Evolutionary conservation across 345 rosid genomes (phyloP).

Genomic region (Cardamine resedifolia): DNA sequence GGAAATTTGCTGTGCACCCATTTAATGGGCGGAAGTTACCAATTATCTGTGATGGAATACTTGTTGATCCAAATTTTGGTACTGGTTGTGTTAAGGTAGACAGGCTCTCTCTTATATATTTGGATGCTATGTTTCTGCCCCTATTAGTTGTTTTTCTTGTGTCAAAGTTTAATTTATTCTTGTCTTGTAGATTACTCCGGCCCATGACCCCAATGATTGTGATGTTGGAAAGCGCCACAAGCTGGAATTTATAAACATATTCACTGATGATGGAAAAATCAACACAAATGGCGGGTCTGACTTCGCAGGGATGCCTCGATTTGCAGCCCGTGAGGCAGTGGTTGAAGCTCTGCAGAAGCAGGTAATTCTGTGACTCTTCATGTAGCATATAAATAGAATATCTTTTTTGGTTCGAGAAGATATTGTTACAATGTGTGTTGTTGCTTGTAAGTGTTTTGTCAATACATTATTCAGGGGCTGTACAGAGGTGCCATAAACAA

Average conservation of each 20-base stretch:
- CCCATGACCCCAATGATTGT: constrained; percentile 96
- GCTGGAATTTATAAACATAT: constrained; percentile 76
- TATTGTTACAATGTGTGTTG: too few relatives aligned
- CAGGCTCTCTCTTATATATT: constrained; percentile 12
- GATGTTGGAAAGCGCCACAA: constrained; percentile 88
- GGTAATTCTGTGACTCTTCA: too few relatives aligned
- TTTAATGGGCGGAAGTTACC: constrained; percentile 88
- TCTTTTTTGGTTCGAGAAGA: too few relatives aligned
- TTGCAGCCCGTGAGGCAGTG: constrained; percentile 83
- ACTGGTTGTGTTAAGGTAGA: constrained; percentile 99
- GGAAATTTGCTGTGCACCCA: constrained; percentile 85
- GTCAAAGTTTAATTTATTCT: constrained; percentile 1
- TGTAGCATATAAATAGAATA: too few relatives aligned
- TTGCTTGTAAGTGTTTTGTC: neutral
- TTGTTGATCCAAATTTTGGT: constrained; percentile 88
- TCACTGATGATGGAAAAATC: constrained; percentile 91
- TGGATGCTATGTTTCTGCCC: constrained; percentile 11
- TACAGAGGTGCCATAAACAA: constrained; percentile 76
- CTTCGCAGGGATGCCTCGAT: constrained; percentile 87
- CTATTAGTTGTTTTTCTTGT: constrained; percentile 1
- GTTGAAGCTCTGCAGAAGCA: constrained; percentile 64
- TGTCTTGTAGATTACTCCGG: constrained; percentile 85
- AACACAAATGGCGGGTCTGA: constrained; percentile 76
- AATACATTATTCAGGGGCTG: constrained; percentile 61
- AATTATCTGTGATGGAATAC: constrained; percentile 69